phyloP scores from a whole-genome alignment of 1,284 basidiomycete genomes.

The Fomitopsis schrenkii region DNA sequence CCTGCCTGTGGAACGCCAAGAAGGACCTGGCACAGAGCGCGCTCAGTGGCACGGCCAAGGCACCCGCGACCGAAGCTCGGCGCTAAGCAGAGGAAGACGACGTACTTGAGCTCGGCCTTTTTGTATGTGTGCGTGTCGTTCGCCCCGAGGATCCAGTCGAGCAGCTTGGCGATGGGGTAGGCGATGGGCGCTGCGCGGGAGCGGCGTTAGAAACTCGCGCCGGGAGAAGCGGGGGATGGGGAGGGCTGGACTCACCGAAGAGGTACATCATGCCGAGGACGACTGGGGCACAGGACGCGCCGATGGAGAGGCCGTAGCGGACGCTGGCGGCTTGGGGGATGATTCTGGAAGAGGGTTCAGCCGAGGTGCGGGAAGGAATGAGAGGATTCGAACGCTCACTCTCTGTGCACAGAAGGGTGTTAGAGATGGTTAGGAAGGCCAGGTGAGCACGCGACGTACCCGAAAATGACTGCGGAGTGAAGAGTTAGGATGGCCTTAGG shows the following conservation, averaged over 20 bases:
- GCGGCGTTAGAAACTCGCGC: neutral
- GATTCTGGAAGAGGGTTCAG: conserved; percentile 43
- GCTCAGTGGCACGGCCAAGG: no score
- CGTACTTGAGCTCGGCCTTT: conserved; percentile 80
- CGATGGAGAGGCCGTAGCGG: conserved; percentile 86
- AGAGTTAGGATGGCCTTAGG: neutral
- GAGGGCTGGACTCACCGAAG: conserved; percentile 43
- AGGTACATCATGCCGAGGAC: conserved; percentile 81
- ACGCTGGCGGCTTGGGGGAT: conserved; percentile 90
- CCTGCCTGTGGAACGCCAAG: conserved; percentile 85
- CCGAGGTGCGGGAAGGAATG: neutral
- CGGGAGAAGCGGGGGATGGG: no score
- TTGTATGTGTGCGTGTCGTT: conserved; percentile 80
- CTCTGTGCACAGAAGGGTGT: conserved; percentile 30
- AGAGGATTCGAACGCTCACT: conserved; percentile 30
- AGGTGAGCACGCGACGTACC: conserved; percentile 44
- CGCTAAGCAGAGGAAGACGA: neutral
- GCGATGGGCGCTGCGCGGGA: conserved; percentile 69
- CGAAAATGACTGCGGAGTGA: conserved; percentile 62
- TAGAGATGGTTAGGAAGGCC: neutral
- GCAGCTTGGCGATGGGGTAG: conserved; percentile 84
- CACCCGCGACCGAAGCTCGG: no score
- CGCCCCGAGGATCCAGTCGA: conserved; percentile 76
- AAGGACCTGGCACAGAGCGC: conserved; percentile 49
- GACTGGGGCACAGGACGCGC: conserved; percentile 82